A percentile compares a stretch with the other conserved stretches of the same genome.
These are phyloP conservation scores for Aspergillus nomiae DNA, from an alignment of 2,329 filamentous ascomycete species.

Conservation along the genomic window DNA sequence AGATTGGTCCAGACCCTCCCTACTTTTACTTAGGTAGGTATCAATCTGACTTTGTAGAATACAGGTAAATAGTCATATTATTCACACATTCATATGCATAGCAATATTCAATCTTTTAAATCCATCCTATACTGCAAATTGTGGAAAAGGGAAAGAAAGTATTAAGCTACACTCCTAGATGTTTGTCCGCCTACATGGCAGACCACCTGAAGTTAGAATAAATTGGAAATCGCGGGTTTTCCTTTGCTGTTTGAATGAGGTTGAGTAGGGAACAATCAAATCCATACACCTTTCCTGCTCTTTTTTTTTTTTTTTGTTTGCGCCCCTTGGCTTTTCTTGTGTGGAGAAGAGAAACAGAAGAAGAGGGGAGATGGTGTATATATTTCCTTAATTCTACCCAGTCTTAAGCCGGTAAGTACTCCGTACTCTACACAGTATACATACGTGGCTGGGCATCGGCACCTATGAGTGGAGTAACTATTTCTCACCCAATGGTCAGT, in stretches of 20 bases:
- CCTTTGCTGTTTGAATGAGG: not conserved
- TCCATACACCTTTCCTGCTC: not conserved
- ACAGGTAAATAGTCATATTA: no score
- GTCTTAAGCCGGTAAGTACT: no score
- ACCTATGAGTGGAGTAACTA: not conserved
- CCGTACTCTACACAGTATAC: not conserved
- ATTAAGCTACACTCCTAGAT: not conserved
- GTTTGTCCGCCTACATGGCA: not conserved
- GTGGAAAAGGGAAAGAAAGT: not conserved
- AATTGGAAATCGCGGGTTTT: not conserved
- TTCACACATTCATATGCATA: not conserved
- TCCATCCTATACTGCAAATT: not conserved
- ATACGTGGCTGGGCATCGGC: not conserved
- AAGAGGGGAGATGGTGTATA: not conserved
- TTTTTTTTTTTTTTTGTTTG: not conserved
- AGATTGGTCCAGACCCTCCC: not conserved
- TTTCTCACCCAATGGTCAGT: not conserved
- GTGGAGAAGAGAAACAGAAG: no score
- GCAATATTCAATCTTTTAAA: not conserved
- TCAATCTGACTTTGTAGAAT: no score
- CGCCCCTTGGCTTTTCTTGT: not conserved
- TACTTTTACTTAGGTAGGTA: not conserved
- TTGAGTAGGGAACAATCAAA: not conserved
- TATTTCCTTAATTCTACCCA: not conserved
- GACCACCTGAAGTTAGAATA: not conserved